Evolutionary conservation across 345 rosid species (phyloP), one percentile per base, ranked within the genome.

Genomic region (Psidium friedrichsthalianum): DNA sequence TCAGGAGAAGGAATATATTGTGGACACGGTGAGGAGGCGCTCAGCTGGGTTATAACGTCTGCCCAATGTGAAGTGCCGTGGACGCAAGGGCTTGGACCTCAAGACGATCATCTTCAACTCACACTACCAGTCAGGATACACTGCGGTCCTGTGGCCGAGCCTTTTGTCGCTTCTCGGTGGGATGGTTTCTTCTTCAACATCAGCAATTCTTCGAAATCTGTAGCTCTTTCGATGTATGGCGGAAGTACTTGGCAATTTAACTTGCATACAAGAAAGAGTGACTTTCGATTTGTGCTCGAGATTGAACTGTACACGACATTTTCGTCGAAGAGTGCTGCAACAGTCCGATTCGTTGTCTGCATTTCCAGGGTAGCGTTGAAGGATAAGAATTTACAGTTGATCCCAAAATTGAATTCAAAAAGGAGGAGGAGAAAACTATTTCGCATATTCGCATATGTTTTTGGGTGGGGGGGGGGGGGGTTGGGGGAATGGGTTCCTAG

Each of bases 1-100:
- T 90, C 94, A 18, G 92, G 89, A 51, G 90, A 88, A 81, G 93
- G 92, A 14, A 83, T 83, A 81, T 92, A n/a, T 52, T 69, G 51
- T 87, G 8, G 88, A 86, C 78, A 74, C 36, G 1, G 91, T 90
- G 85, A 92, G 94, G 74, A 89, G 56, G 56, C 8, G 90, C 86
- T 11, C 92, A 90, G 47, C 59, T 84, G 49, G 90, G 61, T 78
- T 78, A 87, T 89, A 14, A 86, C 74, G 6, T n/a, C 55, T 89
- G 1, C 86, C 86, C 1, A 87, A 90, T 51, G 91, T 91, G 27
- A 91, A 83, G 86, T 61, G 82, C 18, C 18, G 88, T 89, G 15
- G 94, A 88, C 64, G 92, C 91, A 85, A 88, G 44, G 94, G 92
- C 69, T 74, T 90, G 85, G 56, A 21, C 42, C 91, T 90, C 5